Evolutionary conservation across 441 rosid species (phyloP).

Genomic region (Manihot esculenta): DNA sequence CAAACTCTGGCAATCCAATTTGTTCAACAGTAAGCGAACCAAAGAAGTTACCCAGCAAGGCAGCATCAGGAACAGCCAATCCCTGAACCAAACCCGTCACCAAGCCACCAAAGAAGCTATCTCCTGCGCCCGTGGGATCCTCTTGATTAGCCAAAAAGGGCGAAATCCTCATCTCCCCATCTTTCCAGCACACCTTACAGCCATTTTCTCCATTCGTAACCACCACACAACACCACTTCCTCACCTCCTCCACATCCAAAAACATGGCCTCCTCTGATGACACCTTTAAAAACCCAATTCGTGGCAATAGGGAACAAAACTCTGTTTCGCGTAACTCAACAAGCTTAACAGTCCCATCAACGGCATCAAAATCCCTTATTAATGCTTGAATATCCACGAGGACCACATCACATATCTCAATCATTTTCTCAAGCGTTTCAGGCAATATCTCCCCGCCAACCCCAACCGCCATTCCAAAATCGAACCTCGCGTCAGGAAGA

Average conservation of each 20-base stretch:
- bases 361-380: conserved; percentile 57
- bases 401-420: conserved; percentile 61
- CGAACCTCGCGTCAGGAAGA: conserved; percentile 54
- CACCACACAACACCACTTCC: conserved; percentile 69
- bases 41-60: conserved; percentile 79
- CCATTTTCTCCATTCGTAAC: conserved; percentile 85
- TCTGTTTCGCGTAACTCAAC: conserved; percentile 53
- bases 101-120: conserved; percentile 79
- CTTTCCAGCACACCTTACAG: conserved; percentile 55
- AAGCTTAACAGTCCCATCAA: conserved; percentile 64
- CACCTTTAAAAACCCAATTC: conserved; percentile 77
- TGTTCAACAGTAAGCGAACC: conserved; percentile 86
- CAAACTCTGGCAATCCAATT: conserved; percentile 76
- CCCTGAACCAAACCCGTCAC: conserved; percentile 75
- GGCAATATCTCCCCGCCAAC: conserved; percentile 87
- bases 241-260: conserved; percentile 75
- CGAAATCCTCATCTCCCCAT: conserved; percentile 42
- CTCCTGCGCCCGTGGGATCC: conserved; percentile 97
- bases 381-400: conserved; percentile 76
- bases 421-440: conserved; percentile 77
- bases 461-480: conserved; percentile 88
- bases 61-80: conserved; percentile 76
- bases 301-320: conserved; percentile 50
- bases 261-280: conserved; percentile 77
- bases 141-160: conserved; percentile 76